These are phyloP conservation scores for Lavandula angustifolia DNA, from an alignment of 257 asterid genomes.

Conservation along the genomic window DNA sequence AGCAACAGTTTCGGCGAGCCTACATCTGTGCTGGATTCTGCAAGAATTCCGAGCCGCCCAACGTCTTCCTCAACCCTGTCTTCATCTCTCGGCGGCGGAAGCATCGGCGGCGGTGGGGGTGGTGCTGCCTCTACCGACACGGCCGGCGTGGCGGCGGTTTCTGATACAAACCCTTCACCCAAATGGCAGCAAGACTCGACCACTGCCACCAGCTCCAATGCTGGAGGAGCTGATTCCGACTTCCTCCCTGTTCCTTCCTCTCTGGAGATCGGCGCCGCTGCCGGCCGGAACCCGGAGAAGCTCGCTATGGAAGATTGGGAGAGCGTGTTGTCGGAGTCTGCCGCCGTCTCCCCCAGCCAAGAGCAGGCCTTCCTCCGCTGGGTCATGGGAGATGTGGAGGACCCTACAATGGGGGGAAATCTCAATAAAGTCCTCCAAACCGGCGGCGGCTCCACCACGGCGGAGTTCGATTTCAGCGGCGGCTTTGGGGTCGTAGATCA, in stretches of 20 bases:
- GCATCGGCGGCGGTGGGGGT: slow-evolving; percentile 44
- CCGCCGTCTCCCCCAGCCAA: slow-evolving; percentile 64
- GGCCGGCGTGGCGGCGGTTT: slow-evolving; percentile 84
- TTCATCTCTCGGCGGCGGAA: slow-evolving; percentile 58
- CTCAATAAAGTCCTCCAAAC: slow-evolving; percentile 48
- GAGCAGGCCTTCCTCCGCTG: slow-evolving; percentile 75
- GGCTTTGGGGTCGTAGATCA: slow-evolving; percentile 72
- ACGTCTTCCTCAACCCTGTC: slow-evolving; percentile 86
- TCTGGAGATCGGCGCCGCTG: slow-evolving; percentile 47
- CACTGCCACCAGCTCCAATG: slow-evolving; percentile 77
- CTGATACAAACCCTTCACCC: slow-evolving; percentile 59
- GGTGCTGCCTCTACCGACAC: slow-evolving; percentile 66
- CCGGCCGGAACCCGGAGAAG: slow-evolving; percentile 43
- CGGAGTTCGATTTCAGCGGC: slow-evolving; percentile 58
- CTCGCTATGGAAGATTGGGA: slow-evolving; percentile 90
- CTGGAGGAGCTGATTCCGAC: slow-evolving; percentile 56
- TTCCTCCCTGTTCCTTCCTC: slow-evolving; percentile 62
- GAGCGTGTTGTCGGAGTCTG: slow-evolving; percentile 69
- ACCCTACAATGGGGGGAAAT: slow-evolving; percentile 54
- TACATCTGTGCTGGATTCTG: slow-evolving; percentile 87
- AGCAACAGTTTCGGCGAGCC: slow-evolving; percentile 47
- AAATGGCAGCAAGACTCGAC: slow-evolving; percentile 83
- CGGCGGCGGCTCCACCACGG: slow-evolving; percentile 43
- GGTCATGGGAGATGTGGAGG: slow-evolving; percentile 96
- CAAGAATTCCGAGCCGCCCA: slow-evolving; percentile 63